A percentile compares a stretch with the other conserved stretches of the same genome.
Conservation (phyloP, 1,284 basidiomycete species). For the Ustilago trichophora region DNA sequence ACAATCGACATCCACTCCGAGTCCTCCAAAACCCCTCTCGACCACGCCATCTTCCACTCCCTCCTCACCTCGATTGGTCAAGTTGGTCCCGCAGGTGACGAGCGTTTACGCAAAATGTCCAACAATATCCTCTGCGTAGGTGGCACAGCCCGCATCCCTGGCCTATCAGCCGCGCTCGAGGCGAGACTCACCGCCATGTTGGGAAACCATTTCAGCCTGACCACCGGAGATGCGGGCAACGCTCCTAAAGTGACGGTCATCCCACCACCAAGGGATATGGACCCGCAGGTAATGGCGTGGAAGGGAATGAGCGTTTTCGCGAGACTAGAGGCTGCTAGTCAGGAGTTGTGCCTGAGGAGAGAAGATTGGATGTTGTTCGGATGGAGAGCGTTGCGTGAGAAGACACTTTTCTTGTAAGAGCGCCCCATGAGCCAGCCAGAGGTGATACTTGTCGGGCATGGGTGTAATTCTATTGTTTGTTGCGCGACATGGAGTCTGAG, state of each 20-base stretch:
- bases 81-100: slow-evolving; percentile 72
- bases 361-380: slow-evolving; percentile 80
- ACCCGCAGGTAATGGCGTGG: slow-evolving; percentile 89
- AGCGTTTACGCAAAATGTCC: slow-evolving; percentile 87
- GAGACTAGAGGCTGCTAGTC: slow-evolving; percentile 81
- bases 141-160: slow-evolving; percentile 73
- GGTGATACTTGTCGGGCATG: too few relatives aligned
- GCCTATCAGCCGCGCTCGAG: slow-evolving; percentile 64
- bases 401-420: slow-evolving; percentile 48
- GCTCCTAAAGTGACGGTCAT: slow-evolving; percentile 77
- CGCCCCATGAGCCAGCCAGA: too few relatives aligned
- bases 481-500: too few relatives aligned
- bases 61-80: slow-evolving; percentile 72
- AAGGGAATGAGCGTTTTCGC: slow-evolving; percentile 94
- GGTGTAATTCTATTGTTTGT: too few relatives aligned
- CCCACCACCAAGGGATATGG: slow-evolving; percentile 91
- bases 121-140: slow-evolving; percentile 89
- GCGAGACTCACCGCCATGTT: slow-evolving; percentile 38
- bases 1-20: slow-evolving; percentile 81
- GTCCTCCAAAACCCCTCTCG: slow-evolving; percentile 88
- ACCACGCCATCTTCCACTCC: slow-evolving; percentile 83
- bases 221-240: slow-evolving; percentile 38
- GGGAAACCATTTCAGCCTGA: slow-evolving; percentile 20
- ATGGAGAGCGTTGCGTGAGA: slow-evolving; percentile 69
- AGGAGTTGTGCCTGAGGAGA: slow-evolving; percentile 86